Evolutionary conservation across 2,329 filamentous ascomycete genomes (phyloP), one percentile per base, ranked within the genome.

Genomic region (Metarhizium sp.): DNA sequence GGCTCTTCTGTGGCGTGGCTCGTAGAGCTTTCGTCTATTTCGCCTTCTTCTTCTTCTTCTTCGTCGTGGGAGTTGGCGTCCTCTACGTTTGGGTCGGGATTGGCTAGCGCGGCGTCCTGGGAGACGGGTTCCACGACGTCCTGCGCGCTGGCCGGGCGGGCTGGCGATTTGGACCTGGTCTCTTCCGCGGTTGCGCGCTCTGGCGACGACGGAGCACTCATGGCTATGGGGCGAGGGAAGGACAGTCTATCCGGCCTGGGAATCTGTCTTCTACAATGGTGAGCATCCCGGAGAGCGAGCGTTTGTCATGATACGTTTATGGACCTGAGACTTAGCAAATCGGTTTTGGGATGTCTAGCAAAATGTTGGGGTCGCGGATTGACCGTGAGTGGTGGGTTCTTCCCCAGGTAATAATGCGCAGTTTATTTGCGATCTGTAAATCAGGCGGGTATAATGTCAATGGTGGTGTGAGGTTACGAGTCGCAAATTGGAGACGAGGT

Each of bases 231-330:
- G 30, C 13, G n/a, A 32, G 47, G 42, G 34, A 29, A 32, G 32
- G 45, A 49, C 20, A 29, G 43, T 59, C 40, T 54, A 36, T 48
- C 52, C 59, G 14, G 29, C 55, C 16, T 59, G 55, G 5, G 61
- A 57, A 51, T 62, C 60, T 58, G 66, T 67, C 67, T 69, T 69
- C 62, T 66, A 60, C 64, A 70, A 66, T 63, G 61, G 70, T 71
- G 69, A 71, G 69, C 65, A 63, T 70, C 62, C 63, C 66, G 65
- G 63, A 69, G 62, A 58, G 56, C 61, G 57, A 62, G 55, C 60
- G 43, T 61, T 64, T 63, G 63, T 69, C 60, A 57, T 71, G 67
- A 70, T 69, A 70, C 68, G 66, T 57, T 62, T 69, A 69, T 70
- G 69, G 68, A 71, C 69, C 69, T 71, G 60, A 64, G 57, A 59